phyloP scores from a whole-genome alignment of 441 rosid genomes.

The Pelargonium cotyledonis region DNA sequence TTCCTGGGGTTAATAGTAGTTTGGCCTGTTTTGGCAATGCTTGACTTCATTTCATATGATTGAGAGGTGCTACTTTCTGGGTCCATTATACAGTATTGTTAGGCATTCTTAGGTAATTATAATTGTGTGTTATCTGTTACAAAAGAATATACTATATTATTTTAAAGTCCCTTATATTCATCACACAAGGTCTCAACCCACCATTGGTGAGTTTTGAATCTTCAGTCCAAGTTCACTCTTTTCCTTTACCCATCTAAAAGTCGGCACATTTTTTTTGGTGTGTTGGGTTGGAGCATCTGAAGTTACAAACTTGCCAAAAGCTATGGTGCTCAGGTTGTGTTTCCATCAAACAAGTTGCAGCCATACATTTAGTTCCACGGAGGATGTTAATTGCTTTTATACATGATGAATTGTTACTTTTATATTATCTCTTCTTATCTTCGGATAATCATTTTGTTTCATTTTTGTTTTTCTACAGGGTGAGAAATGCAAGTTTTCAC shows the following conservation, averaged over 20 bases:
- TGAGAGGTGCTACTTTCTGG: not conserved
- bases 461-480: constrained; percentile 42
- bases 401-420: not conserved
- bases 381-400: not conserved
- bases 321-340: not conserved
- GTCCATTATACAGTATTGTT: too few species aligned
- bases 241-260: not conserved
- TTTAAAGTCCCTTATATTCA: too few species aligned
- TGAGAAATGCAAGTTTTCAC: constrained; percentile 80
- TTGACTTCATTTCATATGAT: not conserved
- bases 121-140: too few species aligned
- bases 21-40: constrained; percentile 4
- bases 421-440: not conserved
- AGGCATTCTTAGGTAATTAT: too few species aligned
- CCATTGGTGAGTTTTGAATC: too few species aligned
- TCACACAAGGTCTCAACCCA: too few species aligned
- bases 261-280: not conserved
- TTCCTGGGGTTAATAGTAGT: not conserved
- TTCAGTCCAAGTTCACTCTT: too few species aligned
- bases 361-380: not conserved
- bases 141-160: too few species aligned
- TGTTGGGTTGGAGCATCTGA: not conserved
- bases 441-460: constrained; percentile 11
- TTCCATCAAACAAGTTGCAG: not conserved
- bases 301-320: not conserved